Conservation (phyloP, 164 flowering plant genomes). For the Magnolia changhungtana region DNA sequence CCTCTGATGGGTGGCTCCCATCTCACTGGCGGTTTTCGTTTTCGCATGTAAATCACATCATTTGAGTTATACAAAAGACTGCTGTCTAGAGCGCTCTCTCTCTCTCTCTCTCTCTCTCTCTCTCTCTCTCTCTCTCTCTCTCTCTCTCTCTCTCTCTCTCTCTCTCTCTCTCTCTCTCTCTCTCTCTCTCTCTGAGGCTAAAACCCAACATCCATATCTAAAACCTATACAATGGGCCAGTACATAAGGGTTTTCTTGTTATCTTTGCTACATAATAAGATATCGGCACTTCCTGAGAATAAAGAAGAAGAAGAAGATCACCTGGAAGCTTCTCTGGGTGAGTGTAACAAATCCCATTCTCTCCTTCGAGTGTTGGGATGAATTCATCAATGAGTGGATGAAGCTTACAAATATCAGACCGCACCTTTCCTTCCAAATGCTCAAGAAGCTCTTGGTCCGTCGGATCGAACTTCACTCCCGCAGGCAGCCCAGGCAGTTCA, state of each 20-base stretch:
- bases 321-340: conserved; percentile 96
- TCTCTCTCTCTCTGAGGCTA: too few relatives aligned
- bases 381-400: conserved; percentile 92
- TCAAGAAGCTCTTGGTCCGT: conserved; percentile 78
- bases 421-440: conserved; percentile 81
- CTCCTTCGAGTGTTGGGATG: conserved; percentile 82
- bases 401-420: conserved; percentile 42
- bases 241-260: neutral
- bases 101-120: too few relatives aligned
- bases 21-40: too few relatives aligned
- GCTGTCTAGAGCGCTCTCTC: too few relatives aligned
- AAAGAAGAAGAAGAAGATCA: conserved; percentile 14
- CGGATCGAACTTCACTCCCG: conserved; percentile 96
- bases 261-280: neutral
- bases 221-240: too few relatives aligned
- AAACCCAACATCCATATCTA: too few relatives aligned
- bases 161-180: too few relatives aligned
- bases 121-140: too few relatives aligned
- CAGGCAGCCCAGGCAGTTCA: conserved; percentile 85
- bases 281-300: neutral
- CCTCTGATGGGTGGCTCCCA: too few relatives aligned
- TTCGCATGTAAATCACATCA: too few relatives aligned
- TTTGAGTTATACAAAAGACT: too few relatives aligned
- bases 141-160: too few relatives aligned
- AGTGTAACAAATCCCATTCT: conserved; percentile 92